Base-by-base conservation (phyloP, 2,329 filamentous ascomycete genomes). In the Penicillium sp. region DNA sequence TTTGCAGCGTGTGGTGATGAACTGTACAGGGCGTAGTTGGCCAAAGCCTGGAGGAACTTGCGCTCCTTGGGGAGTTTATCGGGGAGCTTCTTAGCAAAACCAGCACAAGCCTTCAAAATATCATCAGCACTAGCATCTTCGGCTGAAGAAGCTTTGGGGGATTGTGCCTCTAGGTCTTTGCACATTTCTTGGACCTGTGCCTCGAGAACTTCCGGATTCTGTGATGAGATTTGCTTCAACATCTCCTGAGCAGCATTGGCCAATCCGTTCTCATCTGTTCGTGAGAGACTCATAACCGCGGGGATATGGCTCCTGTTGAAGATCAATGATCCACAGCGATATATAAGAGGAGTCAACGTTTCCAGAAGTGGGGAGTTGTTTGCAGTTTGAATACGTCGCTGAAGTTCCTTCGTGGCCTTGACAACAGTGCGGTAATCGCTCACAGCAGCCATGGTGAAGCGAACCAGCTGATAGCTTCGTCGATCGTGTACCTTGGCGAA, bases 301-400 rank as follows among this genome's bases (percentile, higher is more conserved):
- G 92, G 86, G 16, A 99, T 86, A 69, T 99, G 92, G 69, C 93
- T 97, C 67, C 90, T 87, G 76, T 97, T 99, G 77, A 95, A 97
- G 61, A 96, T 83, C 59, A 99, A 81, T 54, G 90, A 86, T 32
- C 90, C 88, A 51, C 87, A 87, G 40, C 91, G 86, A 69, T 96
- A 96, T 4, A 97, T 78, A 14, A 99, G 79, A 5, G 91, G 89
- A 6, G 87, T 83, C 26, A 99, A 71, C 0, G 91, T 95, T 34
- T 96, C 90, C 3, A 95, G 76, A 43, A 94, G 79, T 27, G 58
- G 83, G 73, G 50, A 82, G 81, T 42, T 86, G 79, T 66, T 74
- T 19, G 84, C 84, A 50, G 84, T 81, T 62, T 92, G 88, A 34
- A 95, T 81, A 54, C 91, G 86, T 74, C 91, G 94, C 40, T 86